Evolutionary conservation across 176 grass and related monocot genomes (phyloP).

Genomic region (Tillandsia leiboldiana): DNA sequence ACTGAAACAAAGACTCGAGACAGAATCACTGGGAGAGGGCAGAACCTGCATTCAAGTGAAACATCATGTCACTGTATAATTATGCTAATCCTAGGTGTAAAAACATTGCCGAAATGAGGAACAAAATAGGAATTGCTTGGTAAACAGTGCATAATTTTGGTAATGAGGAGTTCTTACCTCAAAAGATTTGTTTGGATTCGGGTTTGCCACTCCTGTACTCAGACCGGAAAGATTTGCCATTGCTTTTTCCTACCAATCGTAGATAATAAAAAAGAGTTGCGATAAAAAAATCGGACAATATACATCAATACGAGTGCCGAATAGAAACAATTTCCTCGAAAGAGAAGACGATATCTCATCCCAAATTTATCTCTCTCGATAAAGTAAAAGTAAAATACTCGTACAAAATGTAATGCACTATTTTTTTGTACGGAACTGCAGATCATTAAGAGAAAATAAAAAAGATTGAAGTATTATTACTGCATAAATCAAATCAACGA

Average conservation of each 20-base stretch:
- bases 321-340: not conserved
- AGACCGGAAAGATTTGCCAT: constrained; percentile 40
- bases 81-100: not conserved
- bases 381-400: too few species aligned
- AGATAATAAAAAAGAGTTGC: not conserved
- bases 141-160: not conserved
- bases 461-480: too few species aligned
- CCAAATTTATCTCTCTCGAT: too few species aligned
- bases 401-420: too few species aligned
- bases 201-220: constrained; percentile 10
- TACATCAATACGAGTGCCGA: not conserved
- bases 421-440: too few species aligned
- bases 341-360: too few species aligned
- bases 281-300: not conserved
- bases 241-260: constrained; percentile 8
- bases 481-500: not conserved
- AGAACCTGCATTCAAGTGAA: constrained; percentile 32
- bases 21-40: constrained; percentile 35
- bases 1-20: constrained; percentile 61
- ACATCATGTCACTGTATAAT: not conserved
- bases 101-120: not conserved
- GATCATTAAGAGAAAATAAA: too few species aligned
- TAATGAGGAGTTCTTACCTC: constrained; percentile 21
- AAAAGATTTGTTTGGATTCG: constrained; percentile 54
- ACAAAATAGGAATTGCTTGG: not conserved